Conservation (phyloP, 805 yeast genomes). For the Lipomyces orientalis region DNA sequence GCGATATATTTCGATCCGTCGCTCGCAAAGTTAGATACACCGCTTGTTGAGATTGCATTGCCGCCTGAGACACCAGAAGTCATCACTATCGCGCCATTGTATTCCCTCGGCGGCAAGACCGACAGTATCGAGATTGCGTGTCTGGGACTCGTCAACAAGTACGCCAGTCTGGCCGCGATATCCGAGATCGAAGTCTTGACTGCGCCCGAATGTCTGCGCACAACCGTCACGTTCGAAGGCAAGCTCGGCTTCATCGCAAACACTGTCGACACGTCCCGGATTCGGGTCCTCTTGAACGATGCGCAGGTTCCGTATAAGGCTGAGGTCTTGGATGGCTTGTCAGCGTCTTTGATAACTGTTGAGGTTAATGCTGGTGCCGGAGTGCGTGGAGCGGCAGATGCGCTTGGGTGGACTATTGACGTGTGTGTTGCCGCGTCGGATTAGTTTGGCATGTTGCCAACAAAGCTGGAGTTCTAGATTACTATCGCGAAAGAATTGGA, state of each 20-base stretch:
- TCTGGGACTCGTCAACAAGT: constrained; percentile 6
- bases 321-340: not conserved
- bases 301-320: not conserved
- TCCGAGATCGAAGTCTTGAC: not conserved
- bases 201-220: not conserved
- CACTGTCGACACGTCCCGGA: not conserved
- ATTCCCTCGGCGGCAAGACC: not conserved
- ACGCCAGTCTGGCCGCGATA: constrained; percentile 15
- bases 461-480: no score
- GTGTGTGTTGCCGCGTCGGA: not conserved
- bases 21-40: not conserved
- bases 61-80: constrained; percentile 11
- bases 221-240: not conserved
- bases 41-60: not conserved
- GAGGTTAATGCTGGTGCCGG: not conserved
- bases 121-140: constrained; percentile 12
- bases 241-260: not conserved
- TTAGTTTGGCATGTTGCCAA: not conserved
- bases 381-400: not conserved
- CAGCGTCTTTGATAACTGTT: not conserved
- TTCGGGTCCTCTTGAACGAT: not conserved
- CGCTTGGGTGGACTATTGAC: not conserved
- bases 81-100: constrained; percentile 9
- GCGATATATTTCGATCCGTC: constrained; percentile 10
- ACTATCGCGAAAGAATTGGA: not conserved